Conservation (phyloP, 495 filamentous ascomycete species). For the Penicillium alfredii region DNA sequence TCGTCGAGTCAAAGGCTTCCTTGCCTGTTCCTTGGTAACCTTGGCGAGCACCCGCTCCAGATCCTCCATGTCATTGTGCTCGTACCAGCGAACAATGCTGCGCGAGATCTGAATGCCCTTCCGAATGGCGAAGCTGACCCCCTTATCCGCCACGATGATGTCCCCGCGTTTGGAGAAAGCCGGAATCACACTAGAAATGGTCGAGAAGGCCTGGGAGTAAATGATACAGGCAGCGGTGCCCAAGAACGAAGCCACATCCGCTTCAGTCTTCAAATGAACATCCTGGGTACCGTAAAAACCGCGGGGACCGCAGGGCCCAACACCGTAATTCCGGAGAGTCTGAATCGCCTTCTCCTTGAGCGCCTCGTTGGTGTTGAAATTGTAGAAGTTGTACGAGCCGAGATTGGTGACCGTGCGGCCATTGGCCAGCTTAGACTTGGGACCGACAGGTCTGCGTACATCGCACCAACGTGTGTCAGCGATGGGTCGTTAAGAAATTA, state of each 20-base stretch:
- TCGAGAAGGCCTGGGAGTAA: constrained; percentile 92
- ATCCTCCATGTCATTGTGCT: constrained; percentile 95
- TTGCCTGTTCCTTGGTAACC: constrained; percentile 78
- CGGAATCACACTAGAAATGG: constrained; percentile 89
- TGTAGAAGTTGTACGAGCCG: constrained; percentile 93
- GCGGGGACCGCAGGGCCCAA: constrained; percentile 91
- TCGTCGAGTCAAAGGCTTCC: constrained; percentile 81
- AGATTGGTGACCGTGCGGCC: constrained; percentile 89
- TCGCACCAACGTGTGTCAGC: too few relatives aligned
- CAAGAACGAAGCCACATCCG: constrained; percentile 83
- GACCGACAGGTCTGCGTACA: constrained; percentile 68
- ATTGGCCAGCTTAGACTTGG: constrained; percentile 80
- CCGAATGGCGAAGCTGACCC: constrained; percentile 88
- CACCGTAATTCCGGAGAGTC: constrained; percentile 89
- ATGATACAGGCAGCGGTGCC: constrained; percentile 85
- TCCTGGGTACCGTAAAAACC: constrained; percentile 99
- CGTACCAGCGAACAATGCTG: constrained; percentile 86
- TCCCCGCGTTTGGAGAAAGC: constrained; percentile 96
- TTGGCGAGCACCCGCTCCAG: constrained; percentile 79
- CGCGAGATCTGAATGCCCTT: constrained; percentile 91
- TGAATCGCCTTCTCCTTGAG: constrained; percentile 93
- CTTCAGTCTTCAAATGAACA: constrained; percentile 94
- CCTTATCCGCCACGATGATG: constrained; percentile 95
- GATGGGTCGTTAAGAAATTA: too few relatives aligned
- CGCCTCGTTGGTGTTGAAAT: constrained; percentile 84